Evolutionary conservation across 2,329 filamentous ascomycete species (phyloP).

Genomic region (Fusarium poae): DNA sequence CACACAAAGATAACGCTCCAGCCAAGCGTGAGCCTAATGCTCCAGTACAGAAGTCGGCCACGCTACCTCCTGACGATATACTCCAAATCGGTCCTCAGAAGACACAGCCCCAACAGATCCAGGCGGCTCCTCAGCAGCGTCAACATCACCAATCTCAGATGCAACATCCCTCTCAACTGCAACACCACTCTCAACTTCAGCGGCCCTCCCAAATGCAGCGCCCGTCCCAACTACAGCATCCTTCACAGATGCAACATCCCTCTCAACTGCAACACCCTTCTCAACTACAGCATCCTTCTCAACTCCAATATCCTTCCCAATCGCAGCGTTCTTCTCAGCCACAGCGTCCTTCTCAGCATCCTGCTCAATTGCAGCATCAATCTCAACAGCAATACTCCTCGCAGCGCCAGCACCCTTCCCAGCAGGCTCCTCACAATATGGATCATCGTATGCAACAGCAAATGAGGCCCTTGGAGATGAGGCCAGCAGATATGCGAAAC

Average conservation of each 20-base stretch:
- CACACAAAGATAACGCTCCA: conserved; percentile 64
- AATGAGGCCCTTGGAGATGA: conserved; percentile 30
- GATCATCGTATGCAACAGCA: conserved; percentile 32
- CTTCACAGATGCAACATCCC: conserved; percentile 24
- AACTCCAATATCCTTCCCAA: conserved; percentile 13
- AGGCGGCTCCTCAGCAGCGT: conserved; percentile 29
- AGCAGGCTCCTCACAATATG: conserved; percentile 35
- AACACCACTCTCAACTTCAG: conserved; percentile 10
- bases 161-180: conserved; percentile 22
- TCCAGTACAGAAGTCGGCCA: conserved; percentile 63
- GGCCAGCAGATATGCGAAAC: conserved; percentile 26
- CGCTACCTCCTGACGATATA: conserved; percentile 40
- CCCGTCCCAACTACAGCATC: conserved; percentile 11
- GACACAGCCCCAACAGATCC: conserved; percentile 23
- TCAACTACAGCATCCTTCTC: conserved; percentile 6
- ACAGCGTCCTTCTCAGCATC: conserved; percentile 15
- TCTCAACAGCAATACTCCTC: conserved; percentile 23
- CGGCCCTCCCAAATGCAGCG: conserved; percentile 9
- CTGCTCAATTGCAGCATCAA: conserved; percentile 32
- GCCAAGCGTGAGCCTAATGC: conserved; percentile 64
- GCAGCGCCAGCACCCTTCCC: conserved; percentile 30
- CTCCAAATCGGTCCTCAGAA: conserved; percentile 35
- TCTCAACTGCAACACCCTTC: conserved; percentile 12
- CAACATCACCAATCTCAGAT: conserved; percentile 21
- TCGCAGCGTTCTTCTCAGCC: conserved; percentile 26